These are phyloP conservation scores for Geoglossum cookeanum DNA, from an alignment of 2,329 filamentous ascomycete genomes.

Conservation along the genomic window DNA sequence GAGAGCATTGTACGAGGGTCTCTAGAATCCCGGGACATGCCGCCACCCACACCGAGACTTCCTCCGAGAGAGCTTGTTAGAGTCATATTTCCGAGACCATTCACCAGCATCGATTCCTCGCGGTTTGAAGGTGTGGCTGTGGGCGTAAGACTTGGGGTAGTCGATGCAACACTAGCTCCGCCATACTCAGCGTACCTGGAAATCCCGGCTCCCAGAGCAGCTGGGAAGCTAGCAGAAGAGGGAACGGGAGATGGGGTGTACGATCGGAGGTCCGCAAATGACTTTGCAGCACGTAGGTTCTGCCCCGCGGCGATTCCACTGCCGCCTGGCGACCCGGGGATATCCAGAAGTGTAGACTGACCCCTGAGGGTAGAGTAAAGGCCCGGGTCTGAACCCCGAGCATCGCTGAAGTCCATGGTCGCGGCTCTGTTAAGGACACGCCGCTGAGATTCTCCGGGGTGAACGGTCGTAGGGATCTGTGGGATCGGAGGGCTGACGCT, in stretches of 20 bases:
- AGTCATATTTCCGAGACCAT: slow-evolving; percentile 39
- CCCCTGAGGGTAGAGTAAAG: slow-evolving; percentile 63
- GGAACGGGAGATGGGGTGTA: slow-evolving; percentile 87
- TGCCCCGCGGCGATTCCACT: slow-evolving; percentile 45
- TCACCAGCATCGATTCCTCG: slow-evolving; percentile 39
- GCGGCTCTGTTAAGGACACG: slow-evolving; percentile 79
- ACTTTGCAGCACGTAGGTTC: slow-evolving; percentile 84
- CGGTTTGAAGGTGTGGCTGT: slow-evolving; percentile 29
- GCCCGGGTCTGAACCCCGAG: slow-evolving; percentile 49
- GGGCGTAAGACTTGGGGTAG: slow-evolving; percentile 47
- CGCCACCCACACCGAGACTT: slow-evolving; percentile 12
- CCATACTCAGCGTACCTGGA: slow-evolving; percentile 41
- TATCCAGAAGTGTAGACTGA: slow-evolving; percentile 65
- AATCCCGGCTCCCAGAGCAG: slow-evolving; percentile 42
- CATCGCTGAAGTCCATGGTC: slow-evolving; percentile 89
- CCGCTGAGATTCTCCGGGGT: slow-evolving; percentile 56
- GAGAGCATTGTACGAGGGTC: slow-evolving; percentile 14
- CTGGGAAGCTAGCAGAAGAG: slow-evolving; percentile 74
- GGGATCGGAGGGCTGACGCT: slow-evolving; percentile 42
- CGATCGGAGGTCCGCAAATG: slow-evolving; percentile 84
- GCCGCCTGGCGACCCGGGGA: slow-evolving; percentile 52
- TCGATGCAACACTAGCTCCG: slow-evolving; percentile 36
- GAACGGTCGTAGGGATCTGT: slow-evolving; percentile 42
- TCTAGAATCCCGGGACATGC: slow-evolving; percentile 10
- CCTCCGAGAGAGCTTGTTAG: slow-evolving; percentile 27